These are phyloP conservation scores for Chrysanthemum lavandulifolium DNA, from an alignment of 129 eudicot genomes.

Conservation along the genomic window DNA sequence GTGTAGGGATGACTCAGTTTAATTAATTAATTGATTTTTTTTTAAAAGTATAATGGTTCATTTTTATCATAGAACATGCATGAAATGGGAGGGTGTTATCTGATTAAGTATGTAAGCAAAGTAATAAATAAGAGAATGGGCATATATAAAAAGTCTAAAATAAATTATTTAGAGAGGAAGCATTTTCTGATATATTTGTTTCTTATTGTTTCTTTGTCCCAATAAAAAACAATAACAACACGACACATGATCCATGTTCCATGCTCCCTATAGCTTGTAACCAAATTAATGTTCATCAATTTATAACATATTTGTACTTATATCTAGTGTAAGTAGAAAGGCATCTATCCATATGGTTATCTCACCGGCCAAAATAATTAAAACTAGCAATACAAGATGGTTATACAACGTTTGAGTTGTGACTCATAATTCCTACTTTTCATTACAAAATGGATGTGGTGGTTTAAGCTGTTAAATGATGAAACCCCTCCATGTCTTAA, in stretches of 20 bases:
- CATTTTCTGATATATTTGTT: slow-evolving; percentile 34
- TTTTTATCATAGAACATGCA: too few species aligned
- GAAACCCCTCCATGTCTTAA: too few species aligned
- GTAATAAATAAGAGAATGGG: slow-evolving; percentile 31
- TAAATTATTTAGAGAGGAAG: slow-evolving; percentile 20
- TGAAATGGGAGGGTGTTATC: too few species aligned
- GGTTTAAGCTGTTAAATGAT: too few species aligned
- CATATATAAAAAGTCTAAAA: not conserved
- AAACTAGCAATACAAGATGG: not conserved
- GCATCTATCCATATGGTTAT: slow-evolving; percentile 26
- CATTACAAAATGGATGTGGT: too few species aligned
- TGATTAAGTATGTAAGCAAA: not conserved
- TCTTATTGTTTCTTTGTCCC: slow-evolving; percentile 41
- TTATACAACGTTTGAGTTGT: too few species aligned
- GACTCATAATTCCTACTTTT: too few species aligned
- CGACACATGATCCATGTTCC: slow-evolving; percentile 45
- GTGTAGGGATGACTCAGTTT: too few species aligned
- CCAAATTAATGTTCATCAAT: slow-evolving; percentile 21
- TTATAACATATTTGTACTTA: not conserved
- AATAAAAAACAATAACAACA: slow-evolving; percentile 28
- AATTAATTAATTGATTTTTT: too few species aligned
- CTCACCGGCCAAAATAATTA: slow-evolving; percentile 31
- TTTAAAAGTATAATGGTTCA: not conserved
- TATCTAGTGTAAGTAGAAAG: slow-evolving; percentile 4
- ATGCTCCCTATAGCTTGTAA: slow-evolving; percentile 34